Evolutionary conservation across 2,329 filamentous ascomycete species (phyloP).

Genomic region (Fusarium musae): DNA sequence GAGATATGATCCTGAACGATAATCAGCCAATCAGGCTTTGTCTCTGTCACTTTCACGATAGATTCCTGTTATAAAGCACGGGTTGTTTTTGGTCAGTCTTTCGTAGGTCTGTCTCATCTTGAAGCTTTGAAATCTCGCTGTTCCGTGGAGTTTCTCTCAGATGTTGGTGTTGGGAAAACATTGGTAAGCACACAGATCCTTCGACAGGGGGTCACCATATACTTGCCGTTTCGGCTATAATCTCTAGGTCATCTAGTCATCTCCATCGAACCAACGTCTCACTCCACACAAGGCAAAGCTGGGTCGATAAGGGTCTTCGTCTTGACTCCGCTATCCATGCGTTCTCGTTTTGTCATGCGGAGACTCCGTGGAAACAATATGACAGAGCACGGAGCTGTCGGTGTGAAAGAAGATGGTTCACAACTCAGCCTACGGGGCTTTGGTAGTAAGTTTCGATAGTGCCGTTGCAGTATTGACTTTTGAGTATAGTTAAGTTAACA

Average conservation of each 20-base stretch:
- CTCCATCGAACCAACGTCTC: background rate
- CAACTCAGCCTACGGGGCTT: background rate
- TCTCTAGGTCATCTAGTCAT: background rate
- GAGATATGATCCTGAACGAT: background rate
- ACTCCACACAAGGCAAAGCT: background rate
- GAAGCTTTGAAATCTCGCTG: conserved; percentile 19
- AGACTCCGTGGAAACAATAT: background rate
- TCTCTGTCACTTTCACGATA: background rate
- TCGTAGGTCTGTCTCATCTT: background rate
- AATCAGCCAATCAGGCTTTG: background rate
- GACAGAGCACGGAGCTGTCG: background rate
- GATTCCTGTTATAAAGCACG: background rate
- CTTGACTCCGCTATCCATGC: background rate
- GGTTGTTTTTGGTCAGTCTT: too few species aligned
- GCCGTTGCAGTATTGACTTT: background rate
- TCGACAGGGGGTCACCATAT: background rate
- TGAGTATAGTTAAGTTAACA: background rate
- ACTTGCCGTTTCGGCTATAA: background rate
- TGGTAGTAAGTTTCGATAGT: background rate
- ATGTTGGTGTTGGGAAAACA: background rate
- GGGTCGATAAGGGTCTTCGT: background rate
- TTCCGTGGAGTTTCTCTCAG: conserved; percentile 4
- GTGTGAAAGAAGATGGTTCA: background rate
- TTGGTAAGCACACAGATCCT: background rate
- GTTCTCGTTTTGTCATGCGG: conserved; percentile 7